phyloP scores from a whole-genome alignment of 371 early-diverging fungal genomes.

The Mortierella sp. region DNA sequence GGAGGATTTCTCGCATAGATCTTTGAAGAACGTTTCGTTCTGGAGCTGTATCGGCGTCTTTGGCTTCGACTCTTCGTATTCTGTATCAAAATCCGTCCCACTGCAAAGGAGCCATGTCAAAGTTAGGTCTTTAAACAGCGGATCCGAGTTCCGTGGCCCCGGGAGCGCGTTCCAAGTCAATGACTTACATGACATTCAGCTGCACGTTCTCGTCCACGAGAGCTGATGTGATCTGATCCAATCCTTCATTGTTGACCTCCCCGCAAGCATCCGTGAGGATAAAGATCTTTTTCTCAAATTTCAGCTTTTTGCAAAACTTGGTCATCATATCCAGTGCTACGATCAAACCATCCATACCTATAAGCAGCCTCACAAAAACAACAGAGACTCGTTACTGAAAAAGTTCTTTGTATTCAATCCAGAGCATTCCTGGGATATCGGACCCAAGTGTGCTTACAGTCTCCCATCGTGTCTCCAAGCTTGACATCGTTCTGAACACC shows the following conservation, averaged over 20 bases:
- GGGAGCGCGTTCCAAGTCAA: not conserved
- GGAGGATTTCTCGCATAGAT: slow-evolving; percentile 35
- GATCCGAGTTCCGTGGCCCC: not conserved
- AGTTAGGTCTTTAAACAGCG: not conserved
- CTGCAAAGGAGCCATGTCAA: slow-evolving; percentile 12
- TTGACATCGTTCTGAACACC: slow-evolving; percentile 50
- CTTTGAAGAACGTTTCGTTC: slow-evolving; percentile 59
- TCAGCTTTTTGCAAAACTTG: slow-evolving; percentile 66
- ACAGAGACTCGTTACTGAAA: too few species aligned
- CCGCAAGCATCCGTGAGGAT: slow-evolving; percentile 70
- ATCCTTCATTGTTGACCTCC: slow-evolving; percentile 61
- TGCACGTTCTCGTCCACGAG: slow-evolving; percentile 57
- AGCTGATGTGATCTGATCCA: slow-evolving; percentile 56
- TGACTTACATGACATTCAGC: slow-evolving; percentile 68
- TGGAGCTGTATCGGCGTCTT: slow-evolving; percentile 30
- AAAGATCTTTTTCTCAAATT: slow-evolving; percentile 72
- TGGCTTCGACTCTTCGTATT: slow-evolving; percentile 10
- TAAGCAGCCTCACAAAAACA: not conserved
- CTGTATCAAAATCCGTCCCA: slow-evolving; percentile 43
- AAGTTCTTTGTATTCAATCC: too few species aligned
- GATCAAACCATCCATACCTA: slow-evolving; percentile 74
- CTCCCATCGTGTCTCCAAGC: slow-evolving; percentile 56
- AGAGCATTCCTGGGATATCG: too few species aligned
- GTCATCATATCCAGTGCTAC: slow-evolving; percentile 68
- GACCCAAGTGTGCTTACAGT: slow-evolving; percentile 14